Conservation (phyloP, 768 basidiomycete genomes). For the Termitomyces titanicus region DNA sequence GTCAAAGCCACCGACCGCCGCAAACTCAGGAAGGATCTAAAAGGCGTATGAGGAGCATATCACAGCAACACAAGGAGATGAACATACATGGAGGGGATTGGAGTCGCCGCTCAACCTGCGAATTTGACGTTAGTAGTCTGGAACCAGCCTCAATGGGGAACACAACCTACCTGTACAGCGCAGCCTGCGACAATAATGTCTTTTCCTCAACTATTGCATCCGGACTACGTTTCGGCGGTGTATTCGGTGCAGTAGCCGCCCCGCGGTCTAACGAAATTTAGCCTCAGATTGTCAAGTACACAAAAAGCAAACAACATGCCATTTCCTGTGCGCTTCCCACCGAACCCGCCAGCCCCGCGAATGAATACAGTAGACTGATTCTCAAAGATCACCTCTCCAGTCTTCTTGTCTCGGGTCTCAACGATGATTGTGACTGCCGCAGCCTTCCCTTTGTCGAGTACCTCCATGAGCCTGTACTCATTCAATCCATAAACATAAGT, state of each 20-base stretch:
- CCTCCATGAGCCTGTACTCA: constrained; percentile 61
- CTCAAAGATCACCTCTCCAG: constrained; percentile 83
- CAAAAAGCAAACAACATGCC: constrained; percentile 38
- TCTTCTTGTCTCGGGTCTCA: constrained; percentile 74
- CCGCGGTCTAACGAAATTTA: constrained; percentile 67
- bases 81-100: constrained; percentile 83
- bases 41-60: neutral
- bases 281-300: neutral
- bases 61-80: neutral
- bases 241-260: constrained; percentile 77
- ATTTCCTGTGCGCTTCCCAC: constrained; percentile 80
- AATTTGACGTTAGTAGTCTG: neutral
- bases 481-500: neutral
- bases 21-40: constrained; percentile 90
- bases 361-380: constrained; percentile 91
- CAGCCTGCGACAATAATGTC: constrained; percentile 80
- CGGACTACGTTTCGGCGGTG: constrained; percentile 76
- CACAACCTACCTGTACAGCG: constrained; percentile 78
- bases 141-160: neutral
- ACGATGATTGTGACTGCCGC: constrained; percentile 81
- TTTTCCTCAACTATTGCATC: constrained; percentile 89
- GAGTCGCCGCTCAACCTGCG: constrained; percentile 81
- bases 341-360: constrained; percentile 94
- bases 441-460: constrained; percentile 90
- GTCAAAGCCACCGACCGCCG: constrained; percentile 92